Evolutionary conservation across 371 early-diverging fungal species (phyloP), one percentile per base, ranked within the genome.

Genomic region (Nosema granulosis): DNA sequence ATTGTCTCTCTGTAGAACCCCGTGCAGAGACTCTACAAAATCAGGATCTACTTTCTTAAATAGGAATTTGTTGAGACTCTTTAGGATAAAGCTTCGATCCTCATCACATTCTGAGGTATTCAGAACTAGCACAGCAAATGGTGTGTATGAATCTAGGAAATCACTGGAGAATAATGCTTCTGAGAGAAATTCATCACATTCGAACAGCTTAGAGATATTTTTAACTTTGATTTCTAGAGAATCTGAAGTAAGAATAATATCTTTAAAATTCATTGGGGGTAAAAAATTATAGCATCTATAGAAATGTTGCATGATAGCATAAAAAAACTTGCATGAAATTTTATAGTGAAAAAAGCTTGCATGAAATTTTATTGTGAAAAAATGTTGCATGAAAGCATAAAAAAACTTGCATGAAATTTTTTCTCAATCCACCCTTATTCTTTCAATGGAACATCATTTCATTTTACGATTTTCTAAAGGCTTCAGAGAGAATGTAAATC

Each of bases 381-480:
- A n/a, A n/a, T n/a, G n/a, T n/a, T n/a, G n/a, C n/a, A n/a, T n/a
- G n/a, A n/a, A n/a, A n/a, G n/a, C n/a, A n/a, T n/a, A n/a, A n/a
- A n/a, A n/a, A n/a, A n/a, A n/a, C n/a, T n/a, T n/a, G n/a, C n/a
- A n/a, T n/a, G n/a, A n/a, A n/a, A n/a, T n/a, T n/a, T n/a, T n/a
- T n/a, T n/a, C n/a, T n/a, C 6, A 43, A 43, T 43, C 18, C 6
- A 6, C 6, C 18, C 11, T 43, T 43, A 11, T 43, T 43, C 9
- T 26, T 12, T 56, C 68, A 6, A 84, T 84, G 85, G 85, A 84
- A 70, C 75, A 79, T 51, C 83, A 84, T 73, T 84, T 83, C 66
- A 83, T 84, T 56, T 69, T 84, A 38, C 57, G 83, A 52, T 67
- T 83, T 3, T 80, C 79, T 31, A 73, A 72, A 37, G 58, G 71